Percentiles rank a stretch among this genome's conserved stretches.
These are phyloP conservation scores for Cyclotella cryptica DNA, from an alignment of 108 stramenopile species.

Conservation along the genomic window DNA sequence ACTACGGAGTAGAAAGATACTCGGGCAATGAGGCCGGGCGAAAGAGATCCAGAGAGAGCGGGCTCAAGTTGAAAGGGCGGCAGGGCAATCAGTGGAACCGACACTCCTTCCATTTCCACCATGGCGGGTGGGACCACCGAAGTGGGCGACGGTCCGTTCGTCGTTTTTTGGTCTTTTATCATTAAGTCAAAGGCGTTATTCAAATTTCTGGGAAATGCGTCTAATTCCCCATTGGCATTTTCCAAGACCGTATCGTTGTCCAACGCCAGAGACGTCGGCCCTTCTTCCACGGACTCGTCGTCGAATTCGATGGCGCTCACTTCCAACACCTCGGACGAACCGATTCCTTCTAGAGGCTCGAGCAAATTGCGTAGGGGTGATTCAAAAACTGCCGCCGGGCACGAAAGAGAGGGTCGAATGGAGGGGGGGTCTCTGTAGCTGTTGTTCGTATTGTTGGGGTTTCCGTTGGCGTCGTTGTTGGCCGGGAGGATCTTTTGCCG, in stretches of 20 bases:
- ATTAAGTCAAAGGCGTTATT: constrained; percentile 42
- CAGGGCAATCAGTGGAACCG: constrained; percentile 32
- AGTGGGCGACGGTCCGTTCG: constrained; percentile 35
- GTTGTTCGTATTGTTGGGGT: background rate
- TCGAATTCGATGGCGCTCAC: constrained; percentile 41
- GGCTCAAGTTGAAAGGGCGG: constrained; percentile 66
- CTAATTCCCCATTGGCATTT: background rate
- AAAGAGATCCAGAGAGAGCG: constrained; percentile 64
- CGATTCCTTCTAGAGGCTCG: background rate
- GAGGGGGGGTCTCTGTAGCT: background rate
- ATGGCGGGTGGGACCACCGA: constrained; percentile 22
- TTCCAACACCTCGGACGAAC: constrained; percentile 12
- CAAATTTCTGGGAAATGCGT: constrained; percentile 33
- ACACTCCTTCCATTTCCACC: constrained; percentile 29
- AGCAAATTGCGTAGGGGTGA: constrained; percentile 21
- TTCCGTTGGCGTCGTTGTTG: background rate
- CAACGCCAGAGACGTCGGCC: background rate
- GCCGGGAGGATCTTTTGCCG: background rate
- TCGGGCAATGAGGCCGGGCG: constrained; percentile 71
- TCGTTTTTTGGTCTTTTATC: constrained; percentile 16
- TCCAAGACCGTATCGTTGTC: background rate
- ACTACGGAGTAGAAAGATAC: constrained; percentile 83
- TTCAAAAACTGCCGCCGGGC: constrained; percentile 39
- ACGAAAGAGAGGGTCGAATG: constrained; percentile 40
- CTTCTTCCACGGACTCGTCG: background rate